Evolutionary conservation across 768 basidiomycete genomes (phyloP).

Genomic region (Boletus pseudo-olivaceus): DNA sequence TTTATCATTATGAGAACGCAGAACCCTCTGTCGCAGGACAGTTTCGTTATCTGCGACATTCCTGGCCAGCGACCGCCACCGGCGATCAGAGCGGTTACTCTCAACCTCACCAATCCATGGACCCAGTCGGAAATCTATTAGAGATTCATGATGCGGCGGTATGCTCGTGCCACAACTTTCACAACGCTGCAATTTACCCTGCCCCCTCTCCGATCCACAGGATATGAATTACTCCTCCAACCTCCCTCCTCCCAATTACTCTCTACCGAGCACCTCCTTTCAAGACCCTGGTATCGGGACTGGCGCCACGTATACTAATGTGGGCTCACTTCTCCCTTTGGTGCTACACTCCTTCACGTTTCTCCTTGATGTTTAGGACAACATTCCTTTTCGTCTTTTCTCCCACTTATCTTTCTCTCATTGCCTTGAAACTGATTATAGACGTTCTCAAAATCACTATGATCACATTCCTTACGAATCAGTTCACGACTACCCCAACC

Average conservation of each 20-base stretch:
- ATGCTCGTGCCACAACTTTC: slow-evolving; percentile 2
- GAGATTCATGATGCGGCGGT: slow-evolving; percentile 6
- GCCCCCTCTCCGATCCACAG: slow-evolving; percentile 4
- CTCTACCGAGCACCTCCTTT: background rate
- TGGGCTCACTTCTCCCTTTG: background rate
- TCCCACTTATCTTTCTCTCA: background rate
- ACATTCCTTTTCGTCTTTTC: background rate
- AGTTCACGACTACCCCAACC: background rate
- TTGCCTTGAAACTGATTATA: background rate
- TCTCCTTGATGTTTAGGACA: slow-evolving; percentile 2
- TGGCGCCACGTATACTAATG: slow-evolving; percentile 7
- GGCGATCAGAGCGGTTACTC: slow-evolving; percentile 1
- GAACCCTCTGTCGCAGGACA: slow-evolving; percentile 2
- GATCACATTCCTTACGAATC: background rate
- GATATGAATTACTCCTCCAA: background rate
- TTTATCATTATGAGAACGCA: slow-evolving; percentile 8
- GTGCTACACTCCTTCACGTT: background rate
- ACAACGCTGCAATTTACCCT: background rate
- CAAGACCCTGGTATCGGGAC: background rate
- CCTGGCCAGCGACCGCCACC: slow-evolving; percentile 1
- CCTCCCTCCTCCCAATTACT: background rate
- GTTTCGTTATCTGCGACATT: background rate
- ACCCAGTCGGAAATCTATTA: background rate
- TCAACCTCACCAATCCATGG: slow-evolving; percentile 2
- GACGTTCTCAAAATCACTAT: background rate